A percentile compares a stretch with the other conserved stretches of the same genome.
Evolutionary conservation across 352 stramenopile species (phyloP).

Genomic region (Pythium biforme): DNA sequence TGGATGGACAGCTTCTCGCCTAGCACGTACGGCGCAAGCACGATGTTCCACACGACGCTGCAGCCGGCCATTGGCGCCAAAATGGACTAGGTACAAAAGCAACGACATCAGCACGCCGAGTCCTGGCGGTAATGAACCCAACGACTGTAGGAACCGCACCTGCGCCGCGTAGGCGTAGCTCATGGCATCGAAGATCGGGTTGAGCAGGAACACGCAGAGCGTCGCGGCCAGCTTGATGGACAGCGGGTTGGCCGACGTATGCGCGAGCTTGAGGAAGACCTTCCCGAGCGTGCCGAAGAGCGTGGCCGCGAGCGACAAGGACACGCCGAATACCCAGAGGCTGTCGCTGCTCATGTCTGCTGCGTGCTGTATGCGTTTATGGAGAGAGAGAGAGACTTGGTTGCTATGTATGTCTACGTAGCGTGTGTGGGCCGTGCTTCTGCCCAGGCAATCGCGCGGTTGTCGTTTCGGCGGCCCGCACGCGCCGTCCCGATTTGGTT

Average conservation of each 20-base stretch:
- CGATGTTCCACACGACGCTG: constrained; percentile 88
- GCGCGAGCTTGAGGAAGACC: constrained; percentile 84
- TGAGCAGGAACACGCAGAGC: constrained; percentile 80
- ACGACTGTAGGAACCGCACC: constrained; percentile 30
- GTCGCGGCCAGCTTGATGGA: constrained; percentile 68
- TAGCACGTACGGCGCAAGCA: constrained; percentile 79
- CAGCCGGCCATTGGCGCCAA: constrained; percentile 85
- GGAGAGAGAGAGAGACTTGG: too few species aligned
- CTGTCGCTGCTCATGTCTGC: constrained; percentile 15
- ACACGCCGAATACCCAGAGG: constrained; percentile 76
- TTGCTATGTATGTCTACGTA: too few species aligned
- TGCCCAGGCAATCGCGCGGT: neutral
- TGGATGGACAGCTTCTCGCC: constrained; percentile 75
- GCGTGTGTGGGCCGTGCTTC: neutral
- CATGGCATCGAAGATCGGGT: constrained; percentile 84
- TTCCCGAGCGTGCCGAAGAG: constrained; percentile 86
- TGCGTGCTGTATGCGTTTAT: neutral
- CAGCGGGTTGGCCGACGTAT: constrained; percentile 56
- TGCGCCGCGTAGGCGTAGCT: constrained; percentile 85
- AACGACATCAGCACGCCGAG: neutral
- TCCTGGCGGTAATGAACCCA: neutral
- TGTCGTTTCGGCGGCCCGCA: constrained; percentile 2
- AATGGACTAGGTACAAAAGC: constrained; percentile 55
- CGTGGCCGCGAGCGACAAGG: constrained; percentile 77
- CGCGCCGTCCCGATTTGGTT: constrained; percentile 12